phyloP scores from a whole-genome alignment of 2,329 filamentous ascomycete species.

The Penicillium sp. region DNA sequence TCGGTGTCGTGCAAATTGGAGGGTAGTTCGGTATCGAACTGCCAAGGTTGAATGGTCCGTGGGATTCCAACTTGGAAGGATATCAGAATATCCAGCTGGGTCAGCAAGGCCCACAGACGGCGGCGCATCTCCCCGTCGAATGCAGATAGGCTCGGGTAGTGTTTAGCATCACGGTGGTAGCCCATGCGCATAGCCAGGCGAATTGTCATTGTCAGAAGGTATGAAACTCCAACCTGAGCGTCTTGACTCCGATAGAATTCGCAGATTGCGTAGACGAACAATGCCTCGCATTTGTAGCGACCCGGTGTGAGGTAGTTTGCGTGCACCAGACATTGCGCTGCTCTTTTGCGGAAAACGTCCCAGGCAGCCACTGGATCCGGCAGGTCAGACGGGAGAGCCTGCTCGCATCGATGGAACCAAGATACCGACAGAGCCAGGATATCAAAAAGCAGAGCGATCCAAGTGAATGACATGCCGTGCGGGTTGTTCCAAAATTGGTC shows the following conservation, averaged over 20 bases:
- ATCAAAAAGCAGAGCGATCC: constrained; percentile 35
- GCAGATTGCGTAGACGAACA: constrained; percentile 32
- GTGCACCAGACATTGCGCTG: constrained; percentile 37
- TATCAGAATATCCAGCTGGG: constrained; percentile 62
- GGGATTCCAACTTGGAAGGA: constrained; percentile 68
- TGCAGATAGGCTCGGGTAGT: constrained; percentile 56
- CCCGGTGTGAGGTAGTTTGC: constrained; percentile 38
- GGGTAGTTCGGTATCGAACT: constrained; percentile 62
- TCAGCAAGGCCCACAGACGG: constrained; percentile 44
- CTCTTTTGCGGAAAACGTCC: constrained; percentile 53
- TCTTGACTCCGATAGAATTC: constrained; percentile 37
- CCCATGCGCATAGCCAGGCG: constrained; percentile 65
- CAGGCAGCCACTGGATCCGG: constrained; percentile 24
- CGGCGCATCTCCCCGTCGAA: constrained; percentile 59
- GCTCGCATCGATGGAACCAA: constrained; percentile 27
- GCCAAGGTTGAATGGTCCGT: constrained; percentile 61
- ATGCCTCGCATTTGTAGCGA: constrained; percentile 35
- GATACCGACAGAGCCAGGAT: constrained; percentile 32
- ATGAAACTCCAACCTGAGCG: constrained; percentile 55
- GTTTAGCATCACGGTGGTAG: constrained; percentile 60
- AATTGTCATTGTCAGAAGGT: constrained; percentile 58
- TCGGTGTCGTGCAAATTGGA: constrained; percentile 64
- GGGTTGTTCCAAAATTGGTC: constrained; percentile 36
- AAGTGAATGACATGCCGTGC: constrained; percentile 30
- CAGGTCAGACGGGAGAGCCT: constrained; percentile 25